A percentile compares a stretch with the other conserved stretches of the same genome.
phyloP scores from a whole-genome alignment of 2,329 filamentous ascomycete genomes.

The Lachnellula hyalina region DNA sequence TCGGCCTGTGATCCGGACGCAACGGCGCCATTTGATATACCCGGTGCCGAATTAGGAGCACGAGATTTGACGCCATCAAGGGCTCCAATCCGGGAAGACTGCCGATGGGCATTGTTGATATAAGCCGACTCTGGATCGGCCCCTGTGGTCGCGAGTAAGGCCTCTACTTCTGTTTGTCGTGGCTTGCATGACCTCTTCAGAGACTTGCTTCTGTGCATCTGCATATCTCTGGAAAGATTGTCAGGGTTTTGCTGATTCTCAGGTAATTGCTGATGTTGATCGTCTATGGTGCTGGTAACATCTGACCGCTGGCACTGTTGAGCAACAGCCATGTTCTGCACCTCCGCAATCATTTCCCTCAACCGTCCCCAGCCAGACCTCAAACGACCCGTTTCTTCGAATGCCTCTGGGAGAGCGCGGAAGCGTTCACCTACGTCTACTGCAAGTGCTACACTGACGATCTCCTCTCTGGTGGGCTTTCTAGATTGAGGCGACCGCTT shows the following conservation, averaged over 20 bases:
- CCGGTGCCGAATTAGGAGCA: background rate
- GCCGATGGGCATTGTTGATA: background rate
- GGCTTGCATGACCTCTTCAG: too few species aligned
- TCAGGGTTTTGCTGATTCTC: too few species aligned
- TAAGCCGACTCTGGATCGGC: background rate
- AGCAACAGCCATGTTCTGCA: too few species aligned
- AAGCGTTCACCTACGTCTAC: background rate
- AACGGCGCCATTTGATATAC: background rate
- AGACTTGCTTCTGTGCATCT: too few species aligned
- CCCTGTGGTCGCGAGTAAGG: background rate
- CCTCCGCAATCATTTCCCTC: too few species aligned
- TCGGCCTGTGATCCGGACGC: background rate
- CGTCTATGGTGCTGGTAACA: too few species aligned
- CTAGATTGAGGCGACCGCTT: background rate
- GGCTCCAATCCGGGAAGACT: background rate
- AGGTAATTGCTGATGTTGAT: too few species aligned
- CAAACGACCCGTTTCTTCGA: too few species aligned
- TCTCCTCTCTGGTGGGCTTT: background rate
- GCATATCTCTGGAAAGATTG: too few species aligned
- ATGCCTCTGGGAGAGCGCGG: too few species aligned
- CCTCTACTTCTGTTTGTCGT: background rate
- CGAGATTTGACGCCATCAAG: background rate
- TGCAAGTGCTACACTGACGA: background rate
- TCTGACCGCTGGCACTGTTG: too few species aligned
- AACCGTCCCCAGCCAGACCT: too few species aligned